Conservation (phyloP, 495 filamentous ascomycete species). For the Cairneyella variabilis region DNA sequence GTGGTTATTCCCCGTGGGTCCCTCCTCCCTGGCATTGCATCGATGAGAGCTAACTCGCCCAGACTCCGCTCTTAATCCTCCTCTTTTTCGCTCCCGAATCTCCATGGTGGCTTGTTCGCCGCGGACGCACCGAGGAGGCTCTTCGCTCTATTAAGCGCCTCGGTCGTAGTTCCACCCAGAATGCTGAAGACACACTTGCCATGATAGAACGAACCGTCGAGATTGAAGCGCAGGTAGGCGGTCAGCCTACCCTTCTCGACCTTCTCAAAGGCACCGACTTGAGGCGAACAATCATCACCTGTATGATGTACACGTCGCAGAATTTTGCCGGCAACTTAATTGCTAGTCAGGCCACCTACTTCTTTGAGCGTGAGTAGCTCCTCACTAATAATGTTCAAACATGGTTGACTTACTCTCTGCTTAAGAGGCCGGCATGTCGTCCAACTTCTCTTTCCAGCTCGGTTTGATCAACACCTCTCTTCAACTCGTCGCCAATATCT, state of each 20-base stretch:
- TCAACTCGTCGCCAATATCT: conserved; percentile 34
- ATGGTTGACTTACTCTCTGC: background rate
- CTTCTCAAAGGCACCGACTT: conserved; percentile 50
- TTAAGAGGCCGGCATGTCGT: conserved; percentile 47
- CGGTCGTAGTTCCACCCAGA: conserved; percentile 31
- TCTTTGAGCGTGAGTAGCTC: conserved; percentile 47
- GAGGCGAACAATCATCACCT: conserved; percentile 51
- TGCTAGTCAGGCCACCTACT: conserved; percentile 56
- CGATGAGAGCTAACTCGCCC: background rate
- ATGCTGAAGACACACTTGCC: conserved; percentile 35
- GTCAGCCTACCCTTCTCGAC: conserved; percentile 47
- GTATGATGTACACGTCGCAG: conserved; percentile 46
- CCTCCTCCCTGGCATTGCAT: background rate
- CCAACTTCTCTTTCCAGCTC: conserved; percentile 43
- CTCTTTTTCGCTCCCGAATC: conserved; percentile 42
- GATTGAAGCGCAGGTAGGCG: conserved; percentile 48
- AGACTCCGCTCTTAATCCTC: conserved; percentile 37
- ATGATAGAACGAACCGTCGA: conserved; percentile 61
- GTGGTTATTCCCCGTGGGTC: conserved; percentile 47
- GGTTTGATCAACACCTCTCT: conserved; percentile 28
- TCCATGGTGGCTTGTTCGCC: conserved; percentile 54
- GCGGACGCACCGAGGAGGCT: conserved; percentile 48
- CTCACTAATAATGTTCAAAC: background rate
- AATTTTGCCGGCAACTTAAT: conserved; percentile 47
- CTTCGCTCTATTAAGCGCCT: conserved; percentile 46